Base-by-base conservation (phyloP, 805 yeast species). In the Pichia rugopelliculosa region DNA sequence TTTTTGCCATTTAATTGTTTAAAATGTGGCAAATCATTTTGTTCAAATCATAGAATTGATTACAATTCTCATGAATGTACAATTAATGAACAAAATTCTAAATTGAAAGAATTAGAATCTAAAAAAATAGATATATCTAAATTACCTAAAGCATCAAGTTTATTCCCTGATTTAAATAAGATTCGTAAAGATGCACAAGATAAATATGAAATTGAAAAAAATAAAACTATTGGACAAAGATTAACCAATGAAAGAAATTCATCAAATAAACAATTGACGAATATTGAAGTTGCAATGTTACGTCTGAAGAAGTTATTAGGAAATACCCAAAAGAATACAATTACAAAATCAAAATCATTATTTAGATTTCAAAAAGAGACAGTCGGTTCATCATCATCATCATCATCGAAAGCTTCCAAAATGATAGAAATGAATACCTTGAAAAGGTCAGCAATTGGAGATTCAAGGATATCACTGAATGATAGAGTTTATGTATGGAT, bases 1-100 rank as follows among this genome's bases (percentile, higher is more conserved):
- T 80, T 80, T 53, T 63, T 80, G 25, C 86, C 86, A 17, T 80
- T 71, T 57, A 61, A 60, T 17, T 80, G 86, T 58, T 74, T 55
- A 5, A 42, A 72, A 39, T 69, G 67, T 44, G 57, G 69, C 11
- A 53, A 58, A 22, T 62, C 69, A 3, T 80, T 60, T 55, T 80
- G 86, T 56, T 66, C 73, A 10, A 70, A 72, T 38, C 86, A 80
- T 56, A 56, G 82, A 39, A 56, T 42, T 6, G 54, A 65, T n/a
- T 60, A 56, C 30, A 59, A 61, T 23, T 62, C 56, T 17, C 75
- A 71, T 53, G 21, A 49, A 21, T 55, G 58, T 45, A 27, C 42
- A 4, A 30, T 50, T 21, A 54, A 58, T 7, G 60, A 66, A 48
- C 61, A 43, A 46, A 54, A 48, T 18, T 39, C 42, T 27, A 46